Conservation (phyloP, 371 early-diverging fungal species). For the Mortierella sp. region DNA sequence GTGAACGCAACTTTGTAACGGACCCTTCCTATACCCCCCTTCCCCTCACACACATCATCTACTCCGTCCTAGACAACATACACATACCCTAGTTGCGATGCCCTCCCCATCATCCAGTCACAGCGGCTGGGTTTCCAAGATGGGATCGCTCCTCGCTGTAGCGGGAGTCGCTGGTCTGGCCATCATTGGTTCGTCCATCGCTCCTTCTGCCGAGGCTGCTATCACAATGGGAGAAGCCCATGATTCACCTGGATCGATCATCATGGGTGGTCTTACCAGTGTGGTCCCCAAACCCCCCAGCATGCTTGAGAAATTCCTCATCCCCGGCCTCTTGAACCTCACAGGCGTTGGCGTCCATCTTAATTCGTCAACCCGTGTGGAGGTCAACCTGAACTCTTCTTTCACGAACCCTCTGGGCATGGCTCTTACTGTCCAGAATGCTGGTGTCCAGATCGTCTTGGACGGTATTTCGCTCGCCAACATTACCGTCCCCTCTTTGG, state of each 20-base stretch:
- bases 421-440: slow-evolving; percentile 22
- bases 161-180: slow-evolving; percentile 43
- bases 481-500: slow-evolving; percentile 27
- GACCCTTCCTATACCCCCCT: slow-evolving; percentile 15
- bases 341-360: slow-evolving; percentile 22
- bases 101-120: slow-evolving; percentile 13
- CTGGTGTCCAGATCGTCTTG: slow-evolving; percentile 22
- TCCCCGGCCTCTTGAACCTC: slow-evolving; percentile 45
- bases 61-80: slow-evolving; percentile 6
- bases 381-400: slow-evolving; percentile 18
- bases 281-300: slow-evolving; percentile 45
- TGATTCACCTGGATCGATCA: slow-evolving; percentile 35
- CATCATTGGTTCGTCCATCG: slow-evolving; percentile 25
- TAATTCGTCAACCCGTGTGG: slow-evolving; percentile 32
- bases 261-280: slow-evolving; percentile 25
- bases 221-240: slow-evolving; percentile 22
- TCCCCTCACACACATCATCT: slow-evolving; percentile 1
- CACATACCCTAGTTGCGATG: slow-evolving; percentile 7
- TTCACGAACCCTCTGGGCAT: slow-evolving; percentile 40
- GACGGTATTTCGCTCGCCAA: slow-evolving; percentile 37
- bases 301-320: slow-evolving; percentile 40
- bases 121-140: slow-evolving; percentile 15
- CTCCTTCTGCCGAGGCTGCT: slow-evolving; percentile 41
- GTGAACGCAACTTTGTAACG: slow-evolving; percentile 21
- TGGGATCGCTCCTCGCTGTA: slow-evolving; percentile 39